Conservation (phyloP, 176 grass and related monocot species). For the Bothriochloa decipiens region DNA sequence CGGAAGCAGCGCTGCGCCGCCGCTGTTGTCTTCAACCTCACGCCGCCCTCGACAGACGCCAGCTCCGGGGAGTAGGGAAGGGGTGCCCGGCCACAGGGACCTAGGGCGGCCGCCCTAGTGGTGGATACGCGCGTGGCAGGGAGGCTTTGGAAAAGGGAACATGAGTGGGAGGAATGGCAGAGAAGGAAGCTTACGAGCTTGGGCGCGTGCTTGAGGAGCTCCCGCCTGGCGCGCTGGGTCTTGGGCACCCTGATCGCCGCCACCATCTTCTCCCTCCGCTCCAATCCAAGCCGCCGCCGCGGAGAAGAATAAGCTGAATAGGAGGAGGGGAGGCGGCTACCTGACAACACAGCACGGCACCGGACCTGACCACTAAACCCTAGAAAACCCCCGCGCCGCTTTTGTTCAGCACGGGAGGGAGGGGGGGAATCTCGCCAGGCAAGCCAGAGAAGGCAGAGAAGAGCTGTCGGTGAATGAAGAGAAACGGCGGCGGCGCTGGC, state of each 20-base stretch:
- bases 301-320: neutral
- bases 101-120: too few relatives aligned
- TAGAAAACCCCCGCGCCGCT: constrained; percentile 13
- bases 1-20: too few relatives aligned
- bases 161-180: neutral
- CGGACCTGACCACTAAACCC: neutral
- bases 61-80: too few relatives aligned
- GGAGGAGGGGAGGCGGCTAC: neutral
- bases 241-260: constrained; percentile 69
- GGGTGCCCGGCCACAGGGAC: too few relatives aligned
- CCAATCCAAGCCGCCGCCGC: neutral
- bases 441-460: too few relatives aligned
- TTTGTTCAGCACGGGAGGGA: too few relatives aligned
- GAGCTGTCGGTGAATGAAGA: too few relatives aligned
- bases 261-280: constrained; percentile 38
- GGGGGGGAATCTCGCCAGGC: too few relatives aligned
- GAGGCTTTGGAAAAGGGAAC: neutral
- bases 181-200: constrained; percentile 63
- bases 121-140: too few relatives aligned
- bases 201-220: constrained; percentile 74
- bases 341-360: neutral
- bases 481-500: too few relatives aligned
- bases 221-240: constrained; percentile 64
- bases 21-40: too few relatives aligned
- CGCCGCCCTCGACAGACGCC: too few relatives aligned